A percentile compares a stretch with the other conserved stretches of the same genome.
Evolutionary conservation across 2,329 filamentous ascomycete genomes (phyloP).

Genomic region (Coniochaeta ligniaria): DNA sequence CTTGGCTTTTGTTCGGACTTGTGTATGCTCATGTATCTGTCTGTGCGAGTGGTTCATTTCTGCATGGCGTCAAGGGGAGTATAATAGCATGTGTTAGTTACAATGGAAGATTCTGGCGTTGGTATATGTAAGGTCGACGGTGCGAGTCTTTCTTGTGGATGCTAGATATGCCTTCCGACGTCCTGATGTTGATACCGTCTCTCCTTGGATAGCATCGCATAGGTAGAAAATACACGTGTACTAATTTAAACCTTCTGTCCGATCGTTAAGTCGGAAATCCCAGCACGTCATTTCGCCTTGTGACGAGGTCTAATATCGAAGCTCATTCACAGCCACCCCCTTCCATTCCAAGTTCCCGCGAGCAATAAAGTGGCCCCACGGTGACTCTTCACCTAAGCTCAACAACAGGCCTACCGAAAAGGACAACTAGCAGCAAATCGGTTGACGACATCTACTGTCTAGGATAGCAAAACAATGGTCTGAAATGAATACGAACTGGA

Average conservation of each 20-base stretch:
- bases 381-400: not conserved
- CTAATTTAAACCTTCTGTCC: not conserved
- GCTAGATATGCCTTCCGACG: not conserved
- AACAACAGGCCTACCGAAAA: not conserved
- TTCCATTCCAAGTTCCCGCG: not conserved
- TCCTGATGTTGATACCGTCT: not conserved
- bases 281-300: not conserved
- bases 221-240: not conserved
- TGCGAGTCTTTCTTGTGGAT: not conserved
- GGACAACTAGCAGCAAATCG: not conserved
- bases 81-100: not conserved
- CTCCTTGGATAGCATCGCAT: not conserved
- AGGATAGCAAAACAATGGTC: not conserved
- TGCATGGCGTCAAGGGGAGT: not conserved
- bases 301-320: not conserved
- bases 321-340: not conserved
- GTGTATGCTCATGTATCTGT: not conserved
- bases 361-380: not conserved
- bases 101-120: not conserved
- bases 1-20: not conserved
- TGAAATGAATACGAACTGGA: constrained; percentile 13
- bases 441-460: not conserved
- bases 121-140: not conserved
- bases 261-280: no score
- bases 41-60: not conserved